phyloP scores from a whole-genome alignment of 78 protist genomes.

The Acrasis kona region DNA sequence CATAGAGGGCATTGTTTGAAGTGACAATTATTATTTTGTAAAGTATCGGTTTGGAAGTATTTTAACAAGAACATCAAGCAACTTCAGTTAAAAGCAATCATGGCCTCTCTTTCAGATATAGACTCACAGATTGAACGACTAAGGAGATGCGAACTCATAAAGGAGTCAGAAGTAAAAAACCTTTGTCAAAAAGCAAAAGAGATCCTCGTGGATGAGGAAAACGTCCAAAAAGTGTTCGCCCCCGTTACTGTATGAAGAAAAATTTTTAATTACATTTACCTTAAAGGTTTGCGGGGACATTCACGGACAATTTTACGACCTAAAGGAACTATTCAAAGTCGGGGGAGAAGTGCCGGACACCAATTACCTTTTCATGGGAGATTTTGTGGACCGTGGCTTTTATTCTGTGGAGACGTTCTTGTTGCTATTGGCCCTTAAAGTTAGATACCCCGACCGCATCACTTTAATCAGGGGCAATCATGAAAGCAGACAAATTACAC shows the following conservation, averaged over 20 bases:
- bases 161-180: constrained; percentile 26
- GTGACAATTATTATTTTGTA: no score
- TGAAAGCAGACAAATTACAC: constrained; percentile 58
- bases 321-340: constrained; percentile 37
- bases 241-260: constrained; percentile 94
- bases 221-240: constrained; percentile 64
- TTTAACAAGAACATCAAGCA: no score
- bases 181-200: constrained; percentile 62
- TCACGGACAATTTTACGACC: constrained; percentile 39
- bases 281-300: constrained; percentile 91
- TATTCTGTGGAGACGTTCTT: constrained; percentile 53
- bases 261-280: constrained; percentile 61
- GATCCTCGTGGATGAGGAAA: constrained; percentile 66
- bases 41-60: no score
- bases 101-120: no score
- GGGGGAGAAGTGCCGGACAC: constrained; percentile 46
- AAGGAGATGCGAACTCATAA: constrained; percentile 14
- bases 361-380: constrained; percentile 69
- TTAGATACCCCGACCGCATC: constrained; percentile 18
- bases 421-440: constrained; percentile 54
- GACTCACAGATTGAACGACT: constrained; percentile 23
- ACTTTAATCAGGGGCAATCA: constrained; percentile 63
- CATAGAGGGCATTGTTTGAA: no score
- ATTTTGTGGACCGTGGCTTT: constrained; percentile 67
- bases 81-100: no score